Base-by-base conservation (phyloP, 208 protist species). In the Balamuthia mandrillaris region DNA sequence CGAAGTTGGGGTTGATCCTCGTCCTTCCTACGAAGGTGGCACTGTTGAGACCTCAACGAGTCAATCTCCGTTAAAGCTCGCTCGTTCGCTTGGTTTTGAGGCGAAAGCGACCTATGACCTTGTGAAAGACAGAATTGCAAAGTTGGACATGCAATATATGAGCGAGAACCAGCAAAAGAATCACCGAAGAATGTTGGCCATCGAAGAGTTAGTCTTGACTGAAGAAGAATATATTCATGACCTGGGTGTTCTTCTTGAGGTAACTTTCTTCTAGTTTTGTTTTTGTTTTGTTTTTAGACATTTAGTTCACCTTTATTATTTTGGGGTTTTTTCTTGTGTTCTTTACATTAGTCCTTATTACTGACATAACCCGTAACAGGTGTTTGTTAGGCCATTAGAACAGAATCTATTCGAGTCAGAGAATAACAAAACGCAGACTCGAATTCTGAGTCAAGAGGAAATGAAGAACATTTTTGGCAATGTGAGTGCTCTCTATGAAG, bases 141-240 rank as follows among this genome's bases (percentile, higher is more conserved):
- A 49, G 21, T 31, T 82, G 47, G 74, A 82, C n/a, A 82, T 82
- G 74, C 58, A 82, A 27, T 45, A 82, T 41, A 82, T 82, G 74
- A 47, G 51, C 37, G 51, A 45, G 0, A 52, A 82, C 39, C 51
- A 82, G 74, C 58, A 82, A 52, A 60, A 47, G 21, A n/a, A 24
- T 18, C 63, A 82, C n/a, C 74, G 74, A 9, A 18, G 54, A 18
- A 82, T 65, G 14, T 37, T 82, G 74, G 16, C 52, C 27, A 82
- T 82, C 74, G 74, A 82, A 27, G 74, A 82, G 54, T 52, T 82
- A n/a, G 35, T 82, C 21, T n/a, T 82, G 51, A 82, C 74, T 24
- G 74, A 82, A 31, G 63, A 82, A 35, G 74, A 82, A 27, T 82
- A 82, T 52, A 82, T 82, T 24, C 37, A 82, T n/a, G 74, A 82